These are phyloP conservation scores for Talaromyces adpressus DNA, from an alignment of 495 filamentous ascomycete species.

Conservation along the genomic window DNA sequence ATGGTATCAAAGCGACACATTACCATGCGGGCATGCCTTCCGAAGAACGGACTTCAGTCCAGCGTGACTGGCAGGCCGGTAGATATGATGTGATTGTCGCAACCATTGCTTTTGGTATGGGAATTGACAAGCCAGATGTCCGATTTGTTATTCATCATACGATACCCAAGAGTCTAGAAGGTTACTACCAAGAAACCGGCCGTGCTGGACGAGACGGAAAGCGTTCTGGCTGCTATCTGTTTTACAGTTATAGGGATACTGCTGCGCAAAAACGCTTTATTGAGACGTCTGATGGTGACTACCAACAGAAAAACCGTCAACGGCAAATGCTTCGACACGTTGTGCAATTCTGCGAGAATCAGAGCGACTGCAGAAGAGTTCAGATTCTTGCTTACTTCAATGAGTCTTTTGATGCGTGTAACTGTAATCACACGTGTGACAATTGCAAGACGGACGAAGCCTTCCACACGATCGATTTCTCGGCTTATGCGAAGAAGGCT, in stretches of 20 bases:
- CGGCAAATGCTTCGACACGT: slow-evolving; percentile 77
- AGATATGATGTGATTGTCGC: slow-evolving; percentile 84
- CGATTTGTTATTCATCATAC: slow-evolving; percentile 91
- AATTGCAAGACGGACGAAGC: slow-evolving; percentile 68
- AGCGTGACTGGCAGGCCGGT: slow-evolving; percentile 76
- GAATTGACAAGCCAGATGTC: slow-evolving; percentile 94
- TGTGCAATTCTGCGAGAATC: slow-evolving; percentile 81
- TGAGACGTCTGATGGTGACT: slow-evolving; percentile 61
- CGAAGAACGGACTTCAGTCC: slow-evolving; percentile 56
- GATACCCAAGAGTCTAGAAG: slow-evolving; percentile 92
- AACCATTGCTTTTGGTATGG: slow-evolving; percentile 99
- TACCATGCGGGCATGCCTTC: slow-evolving; percentile 78
- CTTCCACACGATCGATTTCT: slow-evolving; percentile 69
- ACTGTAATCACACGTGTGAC: slow-evolving; percentile 73
- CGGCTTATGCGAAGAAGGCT: slow-evolving; percentile 60
- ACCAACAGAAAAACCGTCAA: slow-evolving; percentile 75
- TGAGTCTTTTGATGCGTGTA: slow-evolving; percentile 63
- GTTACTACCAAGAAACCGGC: slow-evolving; percentile 96
- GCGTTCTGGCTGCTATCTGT: slow-evolving; percentile 82
- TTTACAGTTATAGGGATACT: slow-evolving; percentile 71
- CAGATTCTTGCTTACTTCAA: slow-evolving; percentile 91
- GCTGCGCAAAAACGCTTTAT: slow-evolving; percentile 66
- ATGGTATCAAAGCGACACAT: slow-evolving; percentile 66
- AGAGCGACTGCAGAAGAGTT: slow-evolving; percentile 73
- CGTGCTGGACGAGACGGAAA: slow-evolving; percentile 89